phyloP scores from a whole-genome alignment of 805 yeast species.

The Zygoascus flipseniorum region DNA sequence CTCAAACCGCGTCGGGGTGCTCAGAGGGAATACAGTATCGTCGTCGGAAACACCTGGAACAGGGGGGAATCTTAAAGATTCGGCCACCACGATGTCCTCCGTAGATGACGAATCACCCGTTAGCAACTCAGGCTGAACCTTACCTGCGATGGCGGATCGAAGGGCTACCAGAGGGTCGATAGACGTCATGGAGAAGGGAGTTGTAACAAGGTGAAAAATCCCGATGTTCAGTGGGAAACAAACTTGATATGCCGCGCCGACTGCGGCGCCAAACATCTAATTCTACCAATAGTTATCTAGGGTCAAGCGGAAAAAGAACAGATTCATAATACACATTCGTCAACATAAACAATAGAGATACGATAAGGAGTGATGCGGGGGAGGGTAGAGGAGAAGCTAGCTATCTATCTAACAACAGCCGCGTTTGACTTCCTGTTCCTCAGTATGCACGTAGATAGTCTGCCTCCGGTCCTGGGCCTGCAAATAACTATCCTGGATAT shows the following conservation, averaged over 20 bases:
- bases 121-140: slow-evolving; percentile 20
- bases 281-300: too few relatives aligned
- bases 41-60: slow-evolving; percentile 14
- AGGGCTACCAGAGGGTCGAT: slow-evolving; percentile 25
- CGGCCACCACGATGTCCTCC: slow-evolving; percentile 33
- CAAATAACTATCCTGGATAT: slow-evolving; percentile 11
- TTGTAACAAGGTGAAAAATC: too few relatives aligned
- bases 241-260: too few relatives aligned
- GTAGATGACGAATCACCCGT: slow-evolving; percentile 15
- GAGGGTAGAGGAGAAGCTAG: neutral
- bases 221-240: too few relatives aligned
- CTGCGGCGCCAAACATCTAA: too few relatives aligned
- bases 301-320: too few relatives aligned
- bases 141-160: slow-evolving; percentile 25
- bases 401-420: slow-evolving; percentile 15
- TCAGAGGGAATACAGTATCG: slow-evolving; percentile 28
- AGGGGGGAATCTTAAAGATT: slow-evolving; percentile 24
- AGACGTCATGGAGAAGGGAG: neutral
- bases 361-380: neutral
- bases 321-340: neutral
- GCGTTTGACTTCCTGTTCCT: slow-evolving; percentile 19
- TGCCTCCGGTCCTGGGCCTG: slow-evolving; percentile 16
- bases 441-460: slow-evolving; percentile 22
- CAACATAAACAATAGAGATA: neutral
- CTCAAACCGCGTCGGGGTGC: slow-evolving; percentile 45